These are phyloP conservation scores for Lactuca saligna DNA, from an alignment of 129 eudicot species.

Conservation along the genomic window DNA sequence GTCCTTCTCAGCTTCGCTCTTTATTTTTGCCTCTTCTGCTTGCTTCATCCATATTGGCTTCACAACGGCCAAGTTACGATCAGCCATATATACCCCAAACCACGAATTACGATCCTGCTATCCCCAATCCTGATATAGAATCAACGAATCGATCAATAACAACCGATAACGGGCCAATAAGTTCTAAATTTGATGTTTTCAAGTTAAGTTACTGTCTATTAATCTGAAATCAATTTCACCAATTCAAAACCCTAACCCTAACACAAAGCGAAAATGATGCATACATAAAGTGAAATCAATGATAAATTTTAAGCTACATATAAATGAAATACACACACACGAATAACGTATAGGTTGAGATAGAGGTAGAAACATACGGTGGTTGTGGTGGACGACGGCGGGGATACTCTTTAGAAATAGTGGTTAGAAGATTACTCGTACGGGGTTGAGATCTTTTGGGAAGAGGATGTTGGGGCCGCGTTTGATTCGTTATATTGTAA, in stretches of 20 bases:
- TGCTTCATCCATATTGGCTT: constrained; percentile 96
- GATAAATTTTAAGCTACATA: background rate
- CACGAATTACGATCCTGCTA: constrained; percentile 12
- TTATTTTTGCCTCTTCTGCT: constrained; percentile 93
- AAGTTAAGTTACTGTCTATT: background rate
- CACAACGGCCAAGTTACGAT: constrained; percentile 60
- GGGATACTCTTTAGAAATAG: constrained; percentile 13
- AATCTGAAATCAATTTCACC: constrained; percentile 5
- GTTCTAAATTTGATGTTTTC: background rate
- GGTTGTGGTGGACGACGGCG: constrained; percentile 28
- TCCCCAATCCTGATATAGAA: constrained; percentile 26
- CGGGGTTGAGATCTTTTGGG: constrained; percentile 22
- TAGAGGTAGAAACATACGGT: constrained; percentile 26
- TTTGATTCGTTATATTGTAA: constrained; percentile 9
- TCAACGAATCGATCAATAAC: constrained; percentile 10
- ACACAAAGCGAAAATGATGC: background rate
- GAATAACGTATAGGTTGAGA: background rate
- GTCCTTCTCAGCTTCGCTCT: constrained; percentile 88
- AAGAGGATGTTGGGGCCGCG: background rate
- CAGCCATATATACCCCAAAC: constrained; percentile 60
- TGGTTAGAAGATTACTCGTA: constrained; percentile 3
- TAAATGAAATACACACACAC: constrained; percentile 2
- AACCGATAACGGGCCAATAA: background rate
- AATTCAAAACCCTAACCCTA: constrained; percentile 30
- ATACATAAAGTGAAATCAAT: constrained; percentile 2